Conservation (phyloP, 1,284 basidiomycete species). For the Tilletia caries region DNA sequence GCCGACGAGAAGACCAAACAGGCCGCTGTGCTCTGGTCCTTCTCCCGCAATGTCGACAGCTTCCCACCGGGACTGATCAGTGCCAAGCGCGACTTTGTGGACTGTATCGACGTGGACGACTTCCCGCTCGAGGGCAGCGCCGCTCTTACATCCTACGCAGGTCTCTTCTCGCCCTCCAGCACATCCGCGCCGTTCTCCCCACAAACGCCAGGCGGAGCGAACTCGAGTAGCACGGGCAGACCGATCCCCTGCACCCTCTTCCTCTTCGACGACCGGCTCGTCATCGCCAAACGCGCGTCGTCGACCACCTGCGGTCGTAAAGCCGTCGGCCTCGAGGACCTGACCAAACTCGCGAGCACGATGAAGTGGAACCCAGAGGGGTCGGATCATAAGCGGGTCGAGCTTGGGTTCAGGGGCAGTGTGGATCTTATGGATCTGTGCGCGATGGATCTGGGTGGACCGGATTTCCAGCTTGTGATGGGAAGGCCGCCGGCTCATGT, state of each 20-base stretch:
- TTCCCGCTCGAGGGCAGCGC: conserved; percentile 59
- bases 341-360: conserved; percentile 64
- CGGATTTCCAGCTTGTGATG: conserved; percentile 74
- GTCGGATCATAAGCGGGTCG: conserved; percentile 65
- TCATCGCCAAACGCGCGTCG: conserved; percentile 81
- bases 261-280: conserved; percentile 89
- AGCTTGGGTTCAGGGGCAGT: conserved; percentile 79
- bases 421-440: conserved; percentile 79
- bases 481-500: conserved; percentile 31
- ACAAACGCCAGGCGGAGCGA: conserved; percentile 6
- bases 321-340: conserved; percentile 78
- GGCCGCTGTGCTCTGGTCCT: conserved; percentile 81
- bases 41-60: conserved; percentile 78
- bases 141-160: conserved; percentile 21
- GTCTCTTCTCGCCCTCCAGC: conserved; percentile 19
- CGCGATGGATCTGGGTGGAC: conserved; percentile 57
- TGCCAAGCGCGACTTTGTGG: conserved; percentile 80
- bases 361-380: conserved; percentile 37
- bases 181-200: conserved; percentile 4
- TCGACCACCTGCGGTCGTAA: conserved; percentile 68
- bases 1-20: conserved; percentile 84
- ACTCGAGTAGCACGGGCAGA: conserved; percentile 20
- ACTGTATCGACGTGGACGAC: conserved; percentile 92
- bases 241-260: conserved; percentile 80
- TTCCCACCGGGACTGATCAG: conserved; percentile 66